Base-by-base conservation (phyloP, 371 early-diverging fungal genomes). In the Mucor mucedo region DNA sequence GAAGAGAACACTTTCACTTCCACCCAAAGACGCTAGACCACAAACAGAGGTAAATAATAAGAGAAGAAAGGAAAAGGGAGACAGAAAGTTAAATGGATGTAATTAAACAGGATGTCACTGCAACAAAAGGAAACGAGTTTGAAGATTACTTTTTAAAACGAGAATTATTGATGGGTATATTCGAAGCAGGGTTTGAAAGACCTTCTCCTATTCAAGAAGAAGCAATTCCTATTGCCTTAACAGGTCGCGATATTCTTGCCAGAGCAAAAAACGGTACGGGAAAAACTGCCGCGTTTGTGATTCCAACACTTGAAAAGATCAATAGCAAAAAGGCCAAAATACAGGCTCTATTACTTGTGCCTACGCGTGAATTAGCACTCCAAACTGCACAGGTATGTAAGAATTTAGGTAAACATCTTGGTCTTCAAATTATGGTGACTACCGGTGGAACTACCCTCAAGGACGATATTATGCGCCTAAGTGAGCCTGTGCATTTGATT, bases 141-240 rank as follows among this genome's bases (percentile, higher is more conserved):
- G 98, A 99, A 72, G 97, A 97, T 75, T 98, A 96, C 78, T 95
- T 91, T 77, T 82, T 99, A 55, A 97, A 97, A 72, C 88, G 96
- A 48, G 96, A 98, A 71, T 80, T 99, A 50, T 78, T 98, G 60
- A 99, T 98, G 95, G 99, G 99, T 32, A 95, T 99, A 54, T 98
- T 97, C 76, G 96, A 97, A 75, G 96, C 95, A 38, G 99, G 99
- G 30, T 99, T 97, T 80, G 99, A 99, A 76, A 87, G 89, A 40
- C 99, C 99, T 16, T 95, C 97, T 40, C 98, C 99, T 53, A 98
- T 99, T 73, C 99, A 99, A 81, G 99, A 98, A 87, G 98, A 98
- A 81, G 87, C 98, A 27, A 98, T 99, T 65, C 99, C 98, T 14
- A 94, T 97, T 69, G 96, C 98, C 3, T 86, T 99, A 45, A 89